Evolutionary conservation across 768 basidiomycete species (phyloP).

Genomic region (Hericium rajendrae): DNA sequence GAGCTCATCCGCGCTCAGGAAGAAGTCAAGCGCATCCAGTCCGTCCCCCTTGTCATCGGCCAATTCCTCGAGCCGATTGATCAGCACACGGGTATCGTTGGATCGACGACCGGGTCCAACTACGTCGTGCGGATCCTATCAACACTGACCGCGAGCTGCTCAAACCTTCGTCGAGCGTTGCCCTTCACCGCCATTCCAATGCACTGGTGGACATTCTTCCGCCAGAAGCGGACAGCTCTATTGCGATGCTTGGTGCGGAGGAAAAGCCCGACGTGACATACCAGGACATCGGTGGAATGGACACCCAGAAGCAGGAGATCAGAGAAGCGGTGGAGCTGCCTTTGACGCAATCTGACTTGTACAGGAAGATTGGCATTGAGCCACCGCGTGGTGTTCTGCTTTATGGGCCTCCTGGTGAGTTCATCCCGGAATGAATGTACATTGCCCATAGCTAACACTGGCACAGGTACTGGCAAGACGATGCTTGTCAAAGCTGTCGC

Average conservation of each 20-base stretch:
- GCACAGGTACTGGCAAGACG: conserved; percentile 88
- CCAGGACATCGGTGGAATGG: conserved; percentile 94
- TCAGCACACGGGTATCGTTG: conserved; percentile 93
- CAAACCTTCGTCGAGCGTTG: conserved; percentile 95
- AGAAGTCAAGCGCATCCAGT: conserved; percentile 98
- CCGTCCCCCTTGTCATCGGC: conserved; percentile 96
- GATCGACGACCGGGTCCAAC: conserved; percentile 95
- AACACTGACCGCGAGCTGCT: conserved; percentile 90
- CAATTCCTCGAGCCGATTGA: conserved; percentile 99
- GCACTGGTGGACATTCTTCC: conserved; percentile 97
- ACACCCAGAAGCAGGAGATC: conserved; percentile 97
- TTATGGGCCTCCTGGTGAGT: conserved; percentile 89
- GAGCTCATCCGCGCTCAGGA: conserved; percentile 98
- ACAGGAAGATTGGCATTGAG: conserved; percentile 99
- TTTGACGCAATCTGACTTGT: conserved; percentile 92
- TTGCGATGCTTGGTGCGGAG: conserved; percentile 87
- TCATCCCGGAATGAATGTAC: neutral
- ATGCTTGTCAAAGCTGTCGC: conserved; percentile 99
- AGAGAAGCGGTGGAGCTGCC: conserved; percentile 97
- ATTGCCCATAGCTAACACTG: neutral
- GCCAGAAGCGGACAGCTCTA: conserved; percentile 96
- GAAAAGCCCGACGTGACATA: conserved; percentile 95
- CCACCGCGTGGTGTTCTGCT: conserved; percentile 94
- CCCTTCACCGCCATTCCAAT: conserved; percentile 98
- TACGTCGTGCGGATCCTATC: conserved; percentile 97